Evolutionary conservation across 352 stramenopile genomes (phyloP).

Genomic region (Pythium dissotocum): DNA sequence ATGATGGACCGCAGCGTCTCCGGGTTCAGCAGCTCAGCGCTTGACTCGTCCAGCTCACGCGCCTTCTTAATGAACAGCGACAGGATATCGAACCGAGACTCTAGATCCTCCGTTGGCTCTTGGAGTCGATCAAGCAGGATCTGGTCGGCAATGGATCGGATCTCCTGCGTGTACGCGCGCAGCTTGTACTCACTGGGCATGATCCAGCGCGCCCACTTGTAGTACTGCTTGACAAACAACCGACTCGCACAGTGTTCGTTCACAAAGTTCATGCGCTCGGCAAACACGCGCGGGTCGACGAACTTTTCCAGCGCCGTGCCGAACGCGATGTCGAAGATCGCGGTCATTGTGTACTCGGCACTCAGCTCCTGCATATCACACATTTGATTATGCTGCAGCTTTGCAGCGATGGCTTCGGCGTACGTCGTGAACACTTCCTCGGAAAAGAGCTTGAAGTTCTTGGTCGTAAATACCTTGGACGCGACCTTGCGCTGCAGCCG

Average conservation of each 20-base stretch:
- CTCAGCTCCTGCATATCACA: constrained; percentile 61
- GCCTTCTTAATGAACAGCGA: constrained; percentile 61
- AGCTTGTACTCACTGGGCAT: constrained; percentile 82
- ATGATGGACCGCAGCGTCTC: constrained; percentile 62
- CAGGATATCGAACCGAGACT: constrained; percentile 43
- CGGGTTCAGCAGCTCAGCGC: constrained; percentile 24
- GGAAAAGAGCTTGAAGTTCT: constrained; percentile 50
- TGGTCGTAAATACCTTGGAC: constrained; percentile 85
- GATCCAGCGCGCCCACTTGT: constrained; percentile 52
- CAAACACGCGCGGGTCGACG: constrained; percentile 37
- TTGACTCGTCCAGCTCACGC: constrained; percentile 40
- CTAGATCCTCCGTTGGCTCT: constrained; percentile 35
- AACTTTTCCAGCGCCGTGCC: constrained; percentile 40
- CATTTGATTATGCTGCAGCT: constrained; percentile 15
- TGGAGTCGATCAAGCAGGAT: constrained; percentile 44
- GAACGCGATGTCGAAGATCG: constrained; percentile 67
- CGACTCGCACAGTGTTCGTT: constrained; percentile 57
- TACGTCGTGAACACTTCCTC: constrained; percentile 55
- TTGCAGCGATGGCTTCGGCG: constrained; percentile 22
- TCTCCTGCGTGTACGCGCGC: constrained; percentile 93
- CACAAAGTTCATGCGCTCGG: constrained; percentile 51
- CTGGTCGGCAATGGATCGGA: constrained; percentile 50
- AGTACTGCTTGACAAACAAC: constrained; percentile 68
- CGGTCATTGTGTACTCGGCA: constrained; percentile 50
- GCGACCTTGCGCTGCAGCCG: constrained; percentile 77